Percentiles rank a stretch among this genome's conserved stretches.
Evolutionary conservation across 2,329 filamentous ascomycete genomes (phyloP).

Genomic region (Bertia moriformis): DNA sequence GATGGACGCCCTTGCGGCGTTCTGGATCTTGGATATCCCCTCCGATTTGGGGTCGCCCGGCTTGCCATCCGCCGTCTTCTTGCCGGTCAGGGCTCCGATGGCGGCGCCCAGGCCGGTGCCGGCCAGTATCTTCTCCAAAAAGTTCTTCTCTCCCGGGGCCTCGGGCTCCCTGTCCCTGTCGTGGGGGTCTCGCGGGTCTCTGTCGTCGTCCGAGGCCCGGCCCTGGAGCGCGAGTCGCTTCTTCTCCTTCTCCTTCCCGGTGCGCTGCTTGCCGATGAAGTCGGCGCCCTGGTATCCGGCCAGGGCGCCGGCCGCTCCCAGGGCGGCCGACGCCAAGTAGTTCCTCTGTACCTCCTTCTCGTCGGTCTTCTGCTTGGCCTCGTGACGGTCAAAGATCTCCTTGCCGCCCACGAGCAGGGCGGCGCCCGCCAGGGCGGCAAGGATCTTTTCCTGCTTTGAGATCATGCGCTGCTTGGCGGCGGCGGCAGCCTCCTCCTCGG

Average conservation of each 20-base stretch:
- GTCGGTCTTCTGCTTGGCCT: constrained; percentile 35
- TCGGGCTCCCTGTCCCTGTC: constrained; percentile 32
- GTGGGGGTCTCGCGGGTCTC: constrained; percentile 35
- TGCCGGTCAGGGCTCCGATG: constrained; percentile 42
- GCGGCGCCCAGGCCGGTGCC: constrained; percentile 47
- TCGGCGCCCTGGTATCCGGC: constrained; percentile 51
- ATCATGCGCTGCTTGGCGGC: constrained; percentile 37
- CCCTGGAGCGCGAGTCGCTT: constrained; percentile 38
- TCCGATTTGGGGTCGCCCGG: constrained; percentile 28
- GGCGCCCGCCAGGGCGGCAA: constrained; percentile 50
- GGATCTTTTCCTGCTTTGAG: constrained; percentile 54
- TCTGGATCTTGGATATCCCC: constrained; percentile 49
- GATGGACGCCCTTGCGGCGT: constrained; percentile 81
- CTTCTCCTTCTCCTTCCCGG: constrained; percentile 27
- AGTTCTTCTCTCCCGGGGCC: constrained; percentile 38
- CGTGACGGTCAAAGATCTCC: constrained; percentile 49
- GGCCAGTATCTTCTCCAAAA: constrained; percentile 46
- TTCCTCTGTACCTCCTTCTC: constrained; percentile 36
- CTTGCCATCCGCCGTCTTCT: constrained; percentile 26
- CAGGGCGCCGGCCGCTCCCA: constrained; percentile 48
- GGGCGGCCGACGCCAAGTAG: constrained; percentile 39
- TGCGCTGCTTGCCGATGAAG: constrained; percentile 42
- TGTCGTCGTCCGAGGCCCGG: constrained; percentile 34
- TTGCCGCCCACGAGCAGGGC: constrained; percentile 51
- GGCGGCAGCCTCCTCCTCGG: constrained; percentile 44